These are phyloP conservation scores for Xylaria hypoxylon DNA, from an alignment of 2,329 filamentous ascomycete species.

Conservation along the genomic window DNA sequence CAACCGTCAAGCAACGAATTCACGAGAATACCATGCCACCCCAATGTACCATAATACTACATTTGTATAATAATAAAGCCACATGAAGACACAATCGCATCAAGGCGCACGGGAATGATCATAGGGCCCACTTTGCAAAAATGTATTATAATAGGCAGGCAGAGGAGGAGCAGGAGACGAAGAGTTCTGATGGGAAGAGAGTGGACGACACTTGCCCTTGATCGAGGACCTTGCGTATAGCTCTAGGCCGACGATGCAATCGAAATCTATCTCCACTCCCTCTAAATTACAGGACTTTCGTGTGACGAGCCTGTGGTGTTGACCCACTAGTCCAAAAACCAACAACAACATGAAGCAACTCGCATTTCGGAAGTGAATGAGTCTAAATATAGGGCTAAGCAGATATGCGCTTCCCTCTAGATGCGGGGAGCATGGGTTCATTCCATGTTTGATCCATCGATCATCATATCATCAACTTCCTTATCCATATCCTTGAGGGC, in stretches of 20 bases:
- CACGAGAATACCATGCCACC: constrained; percentile 44
- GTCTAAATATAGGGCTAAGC: background rate
- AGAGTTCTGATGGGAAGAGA: constrained; percentile 3
- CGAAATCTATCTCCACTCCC: constrained; percentile 35
- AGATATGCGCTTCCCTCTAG: background rate
- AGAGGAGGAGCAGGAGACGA: constrained; percentile 8
- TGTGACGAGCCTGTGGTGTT: background rate
- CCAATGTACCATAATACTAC: constrained; percentile 39
- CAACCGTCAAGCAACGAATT: constrained; percentile 45
- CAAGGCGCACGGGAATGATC: constrained; percentile 9
- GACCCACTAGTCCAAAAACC: background rate
- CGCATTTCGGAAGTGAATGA: background rate
- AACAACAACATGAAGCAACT: background rate
- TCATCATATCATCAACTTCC: constrained; percentile 16
- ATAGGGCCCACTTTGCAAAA: constrained; percentile 25
- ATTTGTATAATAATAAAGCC: constrained; percentile 38
- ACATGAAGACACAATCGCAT: constrained; percentile 26
- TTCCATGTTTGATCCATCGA: background rate
- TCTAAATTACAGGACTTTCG: background rate
- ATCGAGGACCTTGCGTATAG: background rate
- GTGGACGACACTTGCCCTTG: constrained; percentile 3
- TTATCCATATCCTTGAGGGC: background rate
- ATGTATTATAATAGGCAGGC: constrained; percentile 27
- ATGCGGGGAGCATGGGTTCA: background rate
- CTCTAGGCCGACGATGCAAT: constrained; percentile 22